Conservation (phyloP, 2,329 filamentous ascomycete genomes). For the Botryotinia calthae region DNA sequence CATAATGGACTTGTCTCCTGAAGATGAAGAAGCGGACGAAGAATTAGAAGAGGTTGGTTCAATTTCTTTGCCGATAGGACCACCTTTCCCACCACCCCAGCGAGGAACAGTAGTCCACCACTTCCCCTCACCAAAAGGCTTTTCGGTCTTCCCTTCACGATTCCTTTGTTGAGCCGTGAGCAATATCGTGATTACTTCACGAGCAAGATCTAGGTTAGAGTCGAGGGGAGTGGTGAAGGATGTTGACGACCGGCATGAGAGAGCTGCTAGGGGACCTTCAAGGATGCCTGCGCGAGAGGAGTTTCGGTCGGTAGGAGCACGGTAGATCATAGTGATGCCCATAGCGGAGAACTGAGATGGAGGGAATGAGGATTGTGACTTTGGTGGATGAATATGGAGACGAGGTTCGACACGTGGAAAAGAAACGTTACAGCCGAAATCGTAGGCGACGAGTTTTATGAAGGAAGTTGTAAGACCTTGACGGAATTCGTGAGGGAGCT, state of each 20-base stretch:
- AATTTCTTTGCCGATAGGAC: constrained; percentile 58
- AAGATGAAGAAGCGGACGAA: neutral
- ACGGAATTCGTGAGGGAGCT: constrained; percentile 58
- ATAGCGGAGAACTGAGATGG: constrained; percentile 57
- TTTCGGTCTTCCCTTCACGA: constrained; percentile 56
- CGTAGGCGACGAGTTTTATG: constrained; percentile 62
- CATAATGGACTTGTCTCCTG: neutral
- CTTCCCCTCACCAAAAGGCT: constrained; percentile 54
- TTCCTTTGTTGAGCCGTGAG: constrained; percentile 63
- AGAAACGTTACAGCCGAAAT: constrained; percentile 62
- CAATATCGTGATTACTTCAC: constrained; percentile 59
- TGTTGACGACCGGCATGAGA: constrained; percentile 56
- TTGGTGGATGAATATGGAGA: constrained; percentile 48
- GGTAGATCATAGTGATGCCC: constrained; percentile 54
- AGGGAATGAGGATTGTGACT: constrained; percentile 33
- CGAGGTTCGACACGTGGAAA: constrained; percentile 58
- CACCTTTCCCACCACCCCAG: constrained; percentile 62
- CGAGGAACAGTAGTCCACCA: constrained; percentile 62
- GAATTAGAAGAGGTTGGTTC: constrained; percentile 19
- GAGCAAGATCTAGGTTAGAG: constrained; percentile 58
- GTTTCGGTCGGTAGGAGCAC: constrained; percentile 58
- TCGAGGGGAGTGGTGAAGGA: constrained; percentile 55
- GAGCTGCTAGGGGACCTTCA: constrained; percentile 60
- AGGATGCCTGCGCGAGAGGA: constrained; percentile 57
- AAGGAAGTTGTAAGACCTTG: constrained; percentile 58